Base-by-base conservation (phyloP, 805 yeast species). In the Saccharomycopsis capsularis region DNA sequence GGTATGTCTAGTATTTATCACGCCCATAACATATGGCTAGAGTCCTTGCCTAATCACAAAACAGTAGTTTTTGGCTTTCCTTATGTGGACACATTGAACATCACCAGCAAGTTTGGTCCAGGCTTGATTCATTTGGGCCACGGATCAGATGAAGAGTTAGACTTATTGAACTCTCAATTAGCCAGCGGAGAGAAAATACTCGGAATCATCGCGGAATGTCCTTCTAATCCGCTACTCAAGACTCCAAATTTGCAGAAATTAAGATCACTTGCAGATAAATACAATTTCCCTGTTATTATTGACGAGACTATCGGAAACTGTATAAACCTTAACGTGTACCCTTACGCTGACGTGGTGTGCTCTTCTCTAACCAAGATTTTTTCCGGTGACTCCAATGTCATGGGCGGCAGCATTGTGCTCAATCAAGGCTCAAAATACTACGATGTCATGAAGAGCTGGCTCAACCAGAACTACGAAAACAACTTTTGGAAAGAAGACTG, bases 261-360 rank as follows among this genome's bases (percentile, higher is more conserved):
- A 51, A 74, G 82, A 48, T 61, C 71, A 47, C 71, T 93, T 47
- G 80, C 95, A 3, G 78, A 78, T 52, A 70, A 81, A 56, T 85
- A 74, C 66, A 73, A 75, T 2, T 93, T 93, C 65, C 81, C 81
- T 15, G 79, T 93, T 30, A 85, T 86, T 16, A 83, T 93, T 36
- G 99, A 93, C 66, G 99, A 93, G 61, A 93, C 98, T 1, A 85
- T 90, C 21, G 97, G 97, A 15, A 93, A 93, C 59, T 82, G 88
- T 60, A 73, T 85, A 53, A 93, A 93, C 65, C 75, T 89, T 44
- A 85, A 87, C 56, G 85, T 85, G 3, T 69, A 88, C 50, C 84
- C 87, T 19, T 84, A 78, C 62, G 82, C 87, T n/a, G 99, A 93
- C 64, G 75, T 90, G 44, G 84, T 86, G 15, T 93, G 82, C 30